A percentile compares a stretch with the other conserved stretches of the same genome.
Evolutionary conservation across 805 yeast genomes (phyloP).

Genomic region (Barnettozyma wickerhamii): DNA sequence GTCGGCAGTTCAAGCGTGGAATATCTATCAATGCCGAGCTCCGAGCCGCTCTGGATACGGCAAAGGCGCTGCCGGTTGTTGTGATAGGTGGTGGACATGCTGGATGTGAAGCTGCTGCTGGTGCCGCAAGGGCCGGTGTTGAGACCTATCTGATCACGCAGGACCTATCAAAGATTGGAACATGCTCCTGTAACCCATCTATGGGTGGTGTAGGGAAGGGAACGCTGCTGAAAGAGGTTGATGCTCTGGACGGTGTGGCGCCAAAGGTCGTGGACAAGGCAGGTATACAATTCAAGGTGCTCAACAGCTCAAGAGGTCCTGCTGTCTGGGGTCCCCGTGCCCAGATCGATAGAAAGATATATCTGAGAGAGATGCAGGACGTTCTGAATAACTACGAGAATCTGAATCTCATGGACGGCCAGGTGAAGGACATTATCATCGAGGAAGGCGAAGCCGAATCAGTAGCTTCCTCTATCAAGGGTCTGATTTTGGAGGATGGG

Average conservation of each 20-base stretch:
- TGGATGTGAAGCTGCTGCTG: constrained; percentile 96
- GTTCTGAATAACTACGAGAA: constrained; percentile 52
- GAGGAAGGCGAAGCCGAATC: constrained; percentile 30
- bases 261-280: constrained; percentile 85
- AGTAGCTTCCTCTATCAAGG: constrained; percentile 41
- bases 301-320: constrained; percentile 85
- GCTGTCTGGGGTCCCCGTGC: constrained; percentile 99
- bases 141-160: constrained; percentile 76
- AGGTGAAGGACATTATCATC: constrained; percentile 80
- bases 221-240: constrained; percentile 85
- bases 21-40: constrained; percentile 24
- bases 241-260: constrained; percentile 93
- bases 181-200: constrained; percentile 95
- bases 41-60: constrained; percentile 7
- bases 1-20: constrained; percentile 1
- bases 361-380: constrained; percentile 73
- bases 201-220: constrained; percentile 99
- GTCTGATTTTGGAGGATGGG: constrained; percentile 73
- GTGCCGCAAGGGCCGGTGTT: constrained; percentile 81
- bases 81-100: constrained; percentile 99
- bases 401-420: constrained; percentile 56
- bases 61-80: constrained; percentile 52
- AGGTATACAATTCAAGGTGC: constrained; percentile 85
- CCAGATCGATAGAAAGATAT: constrained; percentile 85
- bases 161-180: constrained; percentile 68